Percentiles rank a stretch among this genome's conserved stretches.
Conservation (phyloP, 1,139 yeast genomes). For the Nadsonia starkeyi-henricii region DNA sequence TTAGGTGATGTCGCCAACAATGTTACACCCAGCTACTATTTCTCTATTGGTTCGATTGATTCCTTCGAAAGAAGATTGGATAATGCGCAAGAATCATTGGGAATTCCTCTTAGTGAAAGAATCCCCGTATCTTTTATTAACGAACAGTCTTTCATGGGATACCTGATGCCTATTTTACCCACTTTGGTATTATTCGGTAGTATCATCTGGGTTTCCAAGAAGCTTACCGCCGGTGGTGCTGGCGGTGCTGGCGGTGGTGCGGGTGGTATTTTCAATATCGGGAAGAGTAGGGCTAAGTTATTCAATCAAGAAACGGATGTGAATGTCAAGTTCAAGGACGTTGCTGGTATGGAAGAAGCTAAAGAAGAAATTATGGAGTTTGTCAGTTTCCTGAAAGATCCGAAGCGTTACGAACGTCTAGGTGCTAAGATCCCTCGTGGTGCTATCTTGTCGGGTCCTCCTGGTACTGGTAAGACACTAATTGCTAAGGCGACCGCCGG, state of each 20-base stretch:
- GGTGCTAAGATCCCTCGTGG: constrained; percentile 98
- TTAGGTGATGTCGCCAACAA: constrained; percentile 17
- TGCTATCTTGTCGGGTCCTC: constrained; percentile 96
- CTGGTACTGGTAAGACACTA: constrained; percentile 97
- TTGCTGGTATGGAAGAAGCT: constrained; percentile 97
- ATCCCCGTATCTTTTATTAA: constrained; percentile 64
- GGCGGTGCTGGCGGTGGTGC: constrained; percentile 36
- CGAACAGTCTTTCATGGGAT: constrained; percentile 45
- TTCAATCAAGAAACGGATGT: constrained; percentile 88
- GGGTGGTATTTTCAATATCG: constrained; percentile 42
- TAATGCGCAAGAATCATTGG: constrained; percentile 57
- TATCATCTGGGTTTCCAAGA: constrained; percentile 24
- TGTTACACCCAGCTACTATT: constrained; percentile 26
- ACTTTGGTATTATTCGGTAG: constrained; percentile 4
- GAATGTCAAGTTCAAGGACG: constrained; percentile 79
- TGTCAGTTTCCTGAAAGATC: constrained; percentile 82
- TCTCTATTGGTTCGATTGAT: constrained; percentile 84
- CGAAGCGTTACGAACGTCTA: constrained; percentile 71
- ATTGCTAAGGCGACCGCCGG: constrained; percentile 99
- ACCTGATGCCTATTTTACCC: constrained; percentile 28
- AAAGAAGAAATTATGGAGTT: constrained; percentile 96
- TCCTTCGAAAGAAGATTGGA: constrained; percentile 74
- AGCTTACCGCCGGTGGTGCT: constrained; percentile 29
- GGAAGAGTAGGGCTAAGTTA: constrained; percentile 79
- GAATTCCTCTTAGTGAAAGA: constrained; percentile 51